Evolutionary conservation across 805 yeast species (phyloP).

Genomic region (Maudiozyma saulgeensis): DNA sequence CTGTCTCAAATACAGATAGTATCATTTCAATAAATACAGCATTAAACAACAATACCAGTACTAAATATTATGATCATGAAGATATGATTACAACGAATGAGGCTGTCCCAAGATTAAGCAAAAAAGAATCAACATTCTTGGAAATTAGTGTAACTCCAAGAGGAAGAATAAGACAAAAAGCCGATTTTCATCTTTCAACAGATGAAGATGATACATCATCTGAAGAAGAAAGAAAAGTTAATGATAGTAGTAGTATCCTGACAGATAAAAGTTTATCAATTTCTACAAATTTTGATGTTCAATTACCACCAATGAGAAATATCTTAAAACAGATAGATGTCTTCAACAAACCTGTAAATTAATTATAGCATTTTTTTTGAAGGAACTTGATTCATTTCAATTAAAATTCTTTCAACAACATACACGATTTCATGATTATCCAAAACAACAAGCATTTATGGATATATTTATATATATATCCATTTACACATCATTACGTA

Average conservation of each 20-base stretch:
- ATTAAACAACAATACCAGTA: neutral
- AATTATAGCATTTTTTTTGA: no score
- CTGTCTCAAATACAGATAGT: slow-evolving; percentile 14
- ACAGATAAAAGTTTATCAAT: neutral
- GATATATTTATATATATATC: neutral
- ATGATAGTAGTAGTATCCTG: slow-evolving; percentile 5
- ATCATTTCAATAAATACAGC: slow-evolving; percentile 11
- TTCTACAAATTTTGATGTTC: slow-evolving; percentile 5
- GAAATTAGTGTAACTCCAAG: neutral
- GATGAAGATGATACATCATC: slow-evolving; percentile 5
- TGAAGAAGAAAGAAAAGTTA: slow-evolving; percentile 10
- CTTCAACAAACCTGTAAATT: slow-evolving; percentile 26
- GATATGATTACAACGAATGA: neutral
- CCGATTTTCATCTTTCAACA: slow-evolving; percentile 11
- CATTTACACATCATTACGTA: no score
- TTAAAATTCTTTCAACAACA: neutral
- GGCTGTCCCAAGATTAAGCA: neutral
- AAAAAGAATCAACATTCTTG: slow-evolving; percentile 1
- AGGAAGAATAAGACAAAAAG: slow-evolving; percentile 5
- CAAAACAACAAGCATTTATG: neutral
- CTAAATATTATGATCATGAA: neutral
- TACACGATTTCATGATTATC: neutral
- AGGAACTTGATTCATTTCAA: neutral
- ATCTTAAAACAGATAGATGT: slow-evolving; percentile 18
- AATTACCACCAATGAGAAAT: slow-evolving; percentile 22